Percentiles rank a stretch among this genome's conserved stretches.
phyloP scores from a whole-genome alignment of 2,329 filamentous ascomycete species.

The Raffaelea albimanens region DNA sequence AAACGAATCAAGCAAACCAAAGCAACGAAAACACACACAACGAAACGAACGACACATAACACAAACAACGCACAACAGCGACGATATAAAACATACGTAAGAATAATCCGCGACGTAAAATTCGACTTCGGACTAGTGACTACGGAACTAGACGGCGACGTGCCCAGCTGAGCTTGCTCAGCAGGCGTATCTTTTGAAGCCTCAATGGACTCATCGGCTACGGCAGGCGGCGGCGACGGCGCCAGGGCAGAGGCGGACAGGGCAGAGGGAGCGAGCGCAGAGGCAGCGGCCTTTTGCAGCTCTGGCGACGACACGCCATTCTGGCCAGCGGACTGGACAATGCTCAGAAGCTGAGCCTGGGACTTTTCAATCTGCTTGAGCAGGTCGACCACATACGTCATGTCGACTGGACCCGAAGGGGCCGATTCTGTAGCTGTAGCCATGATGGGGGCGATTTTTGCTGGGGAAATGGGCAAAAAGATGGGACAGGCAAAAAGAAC shows the following conservation, averaged over 20 bases:
- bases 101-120: conserved; percentile 44
- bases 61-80: neutral
- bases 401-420: conserved; percentile 6
- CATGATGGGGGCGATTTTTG: conserved; percentile 10
- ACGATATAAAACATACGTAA: conserved; percentile 32
- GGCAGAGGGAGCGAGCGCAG: neutral
- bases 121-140: conserved; percentile 28
- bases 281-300: neutral
- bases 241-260: neutral
- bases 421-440: conserved; percentile 7
- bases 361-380: conserved; percentile 28
- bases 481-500: neutral
- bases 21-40: neutral
- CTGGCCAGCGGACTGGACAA: conserved; percentile 21
- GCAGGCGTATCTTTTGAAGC: conserved; percentile 8
- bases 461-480: neutral
- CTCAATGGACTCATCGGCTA: conserved; percentile 16
- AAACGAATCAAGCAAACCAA: neutral
- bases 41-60: neutral
- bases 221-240: neutral
- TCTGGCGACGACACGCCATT: neutral
- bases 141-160: conserved; percentile 14
- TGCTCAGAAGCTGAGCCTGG: conserved; percentile 30
- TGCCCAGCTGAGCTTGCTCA: conserved; percentile 8
- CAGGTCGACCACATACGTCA: conserved; percentile 24